phyloP scores from a whole-genome alignment of 2,329 filamentous ascomycete species.

The Pseudocercospora vitis region DNA sequence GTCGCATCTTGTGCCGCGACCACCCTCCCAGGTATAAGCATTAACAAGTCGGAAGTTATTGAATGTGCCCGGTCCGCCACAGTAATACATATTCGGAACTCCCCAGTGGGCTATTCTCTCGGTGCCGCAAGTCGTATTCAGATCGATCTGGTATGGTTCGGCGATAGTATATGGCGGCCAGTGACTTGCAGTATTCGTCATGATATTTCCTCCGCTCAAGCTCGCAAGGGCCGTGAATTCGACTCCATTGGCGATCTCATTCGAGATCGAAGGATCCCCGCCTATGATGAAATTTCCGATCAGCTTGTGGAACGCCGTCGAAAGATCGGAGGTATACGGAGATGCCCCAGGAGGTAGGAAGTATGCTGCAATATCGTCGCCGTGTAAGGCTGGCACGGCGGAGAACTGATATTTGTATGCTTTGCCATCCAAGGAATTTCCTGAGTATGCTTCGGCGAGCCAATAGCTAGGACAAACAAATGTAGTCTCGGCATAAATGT shows the following conservation, averaged over 20 bases:
- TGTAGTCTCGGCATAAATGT: slow-evolving; percentile 57
- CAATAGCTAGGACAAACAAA: slow-evolving; percentile 57
- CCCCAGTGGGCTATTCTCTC: slow-evolving; percentile 17
- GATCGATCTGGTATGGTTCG: slow-evolving; percentile 44
- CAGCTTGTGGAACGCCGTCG: slow-evolving; percentile 43
- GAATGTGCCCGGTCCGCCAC: slow-evolving; percentile 36
- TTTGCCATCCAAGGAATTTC: slow-evolving; percentile 27
- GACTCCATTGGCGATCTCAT: slow-evolving; percentile 33
- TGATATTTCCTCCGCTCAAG: slow-evolving; percentile 17
- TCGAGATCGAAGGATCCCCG: slow-evolving; percentile 45
- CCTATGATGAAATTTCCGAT: slow-evolving; percentile 51
- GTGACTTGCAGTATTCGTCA: slow-evolving; percentile 29
- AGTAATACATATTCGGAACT: slow-evolving; percentile 19
- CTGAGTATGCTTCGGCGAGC: slow-evolving; percentile 52
- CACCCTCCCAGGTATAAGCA: slow-evolving; percentile 51
- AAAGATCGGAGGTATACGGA: slow-evolving; percentile 23
- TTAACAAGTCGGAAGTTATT: slow-evolving; percentile 47
- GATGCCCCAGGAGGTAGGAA: slow-evolving; percentile 31
- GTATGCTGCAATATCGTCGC: slow-evolving; percentile 42
- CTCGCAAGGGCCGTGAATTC: not conserved
- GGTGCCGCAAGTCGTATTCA: slow-evolving; percentile 51
- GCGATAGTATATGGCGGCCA: slow-evolving; percentile 35
- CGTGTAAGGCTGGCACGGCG: slow-evolving; percentile 45
- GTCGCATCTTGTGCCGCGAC: slow-evolving; percentile 48
- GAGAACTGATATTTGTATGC: slow-evolving; percentile 55